These are phyloP conservation scores for Brasenia schreberi DNA, from an alignment of 164 flowering plant species.

Conservation along the genomic window DNA sequence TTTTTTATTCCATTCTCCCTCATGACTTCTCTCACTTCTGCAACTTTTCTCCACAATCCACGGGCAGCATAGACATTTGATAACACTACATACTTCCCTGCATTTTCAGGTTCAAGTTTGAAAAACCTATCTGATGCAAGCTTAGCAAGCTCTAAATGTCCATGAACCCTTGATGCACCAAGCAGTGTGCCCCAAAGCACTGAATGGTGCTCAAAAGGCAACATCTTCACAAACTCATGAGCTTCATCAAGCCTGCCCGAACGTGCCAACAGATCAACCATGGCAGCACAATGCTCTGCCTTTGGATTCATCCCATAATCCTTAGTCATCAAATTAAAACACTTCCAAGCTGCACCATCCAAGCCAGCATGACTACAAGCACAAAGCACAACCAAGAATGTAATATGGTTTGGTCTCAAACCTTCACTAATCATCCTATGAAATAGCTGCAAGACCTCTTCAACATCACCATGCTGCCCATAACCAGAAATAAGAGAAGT, in stretches of 20 bases:
- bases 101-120: constrained; percentile 50
- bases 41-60: constrained; percentile 61
- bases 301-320: constrained; percentile 52
- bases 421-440: constrained; percentile 49
- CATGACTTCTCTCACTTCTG: constrained; percentile 46
- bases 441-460: constrained; percentile 45
- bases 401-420: constrained; percentile 51
- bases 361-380: constrained; percentile 77
- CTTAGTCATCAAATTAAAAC: constrained; percentile 45
- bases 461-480: constrained; percentile 50
- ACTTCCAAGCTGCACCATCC: constrained; percentile 40
- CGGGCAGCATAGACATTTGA: constrained; percentile 57
- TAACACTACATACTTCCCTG: constrained; percentile 60
- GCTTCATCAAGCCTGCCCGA: constrained; percentile 67
- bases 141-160: constrained; percentile 37
- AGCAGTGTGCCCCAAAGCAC: constrained; percentile 70
- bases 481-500: constrained; percentile 66
- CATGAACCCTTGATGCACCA: constrained; percentile 60
- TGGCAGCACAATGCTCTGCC: constrained; percentile 58
- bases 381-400: constrained; percentile 62
- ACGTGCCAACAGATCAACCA: constrained; percentile 72
- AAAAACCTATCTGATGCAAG: constrained; percentile 48
- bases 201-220: constrained; percentile 48
- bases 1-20: constrained; percentile 42
- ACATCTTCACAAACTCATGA: constrained; percentile 36